Percentiles rank a stretch among this genome's conserved stretches.
Conservation (phyloP, 192 early-diverging fungal genomes). For the Mortierella claussenii region DNA sequence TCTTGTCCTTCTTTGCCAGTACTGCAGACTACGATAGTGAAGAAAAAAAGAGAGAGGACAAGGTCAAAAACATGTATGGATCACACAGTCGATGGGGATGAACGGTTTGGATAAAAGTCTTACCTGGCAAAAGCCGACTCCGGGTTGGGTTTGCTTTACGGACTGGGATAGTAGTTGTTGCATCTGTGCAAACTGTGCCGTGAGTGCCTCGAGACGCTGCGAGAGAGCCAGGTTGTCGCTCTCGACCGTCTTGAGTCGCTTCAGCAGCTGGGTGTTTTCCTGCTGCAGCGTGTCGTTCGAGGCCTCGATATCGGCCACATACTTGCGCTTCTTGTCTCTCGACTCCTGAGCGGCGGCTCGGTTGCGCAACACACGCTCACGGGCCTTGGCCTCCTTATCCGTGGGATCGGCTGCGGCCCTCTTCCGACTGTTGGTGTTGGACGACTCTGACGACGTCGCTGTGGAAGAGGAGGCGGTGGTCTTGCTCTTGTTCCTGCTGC, state of each 20-base stretch:
- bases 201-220: constrained; percentile 41
- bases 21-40: constrained; percentile 43
- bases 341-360: constrained; percentile 80
- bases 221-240: constrained; percentile 55
- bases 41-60: not conserved
- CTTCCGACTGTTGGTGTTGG: constrained; percentile 20
- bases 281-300: constrained; percentile 61
- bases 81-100: constrained; percentile 17
- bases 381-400: constrained; percentile 50
- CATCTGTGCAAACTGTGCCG: constrained; percentile 53
- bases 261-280: constrained; percentile 60
- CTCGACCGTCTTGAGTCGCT: constrained; percentile 63
- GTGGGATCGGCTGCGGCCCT: constrained; percentile 24
- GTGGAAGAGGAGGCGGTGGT: constrained; percentile 7
- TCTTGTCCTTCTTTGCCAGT: constrained; percentile 56
- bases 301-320: constrained; percentile 67
- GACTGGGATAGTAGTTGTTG: constrained; percentile 50
- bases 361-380: constrained; percentile 70
- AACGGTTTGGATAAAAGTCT: not conserved
- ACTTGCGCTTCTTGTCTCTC: constrained; percentile 79
- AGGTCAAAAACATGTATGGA: constrained; percentile 4
- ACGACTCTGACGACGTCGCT: no score
- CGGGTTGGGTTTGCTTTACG: constrained; percentile 39
- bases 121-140: constrained; percentile 57
- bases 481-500: constrained; percentile 3